phyloP scores from a whole-genome alignment of 257 asterid genomes.

The Jasminum sambac region DNA sequence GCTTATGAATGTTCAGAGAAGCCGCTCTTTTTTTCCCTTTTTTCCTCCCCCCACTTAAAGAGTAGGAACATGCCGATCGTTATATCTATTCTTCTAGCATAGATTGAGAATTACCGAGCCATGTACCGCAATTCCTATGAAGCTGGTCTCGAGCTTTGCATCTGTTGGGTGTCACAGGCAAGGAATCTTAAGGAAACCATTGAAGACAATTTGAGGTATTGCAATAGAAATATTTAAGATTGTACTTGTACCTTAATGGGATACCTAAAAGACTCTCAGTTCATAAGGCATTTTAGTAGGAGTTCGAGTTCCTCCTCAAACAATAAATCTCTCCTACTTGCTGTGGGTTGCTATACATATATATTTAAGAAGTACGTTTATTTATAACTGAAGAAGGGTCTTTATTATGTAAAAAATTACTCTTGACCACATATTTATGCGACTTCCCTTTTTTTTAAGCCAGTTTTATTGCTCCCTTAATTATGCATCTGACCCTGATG shows the following conservation, averaged over 20 bases:
- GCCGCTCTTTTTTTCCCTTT: background rate
- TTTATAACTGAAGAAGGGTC: too few species aligned
- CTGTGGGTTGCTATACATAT: slow-evolving; percentile 34
- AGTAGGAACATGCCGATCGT: background rate
- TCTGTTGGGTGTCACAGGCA: slow-evolving; percentile 25
- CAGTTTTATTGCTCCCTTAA: background rate
- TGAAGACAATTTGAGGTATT: slow-evolving; percentile 26
- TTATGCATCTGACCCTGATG: background rate
- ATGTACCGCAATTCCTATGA: slow-evolving; percentile 21
- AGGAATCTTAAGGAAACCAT: slow-evolving; percentile 15
- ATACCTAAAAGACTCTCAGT: slow-evolving; percentile 24
- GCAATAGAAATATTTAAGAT: slow-evolving; percentile 19
- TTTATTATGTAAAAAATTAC: too few species aligned
- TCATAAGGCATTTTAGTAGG: slow-evolving; percentile 21
- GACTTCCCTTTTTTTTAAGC: background rate
- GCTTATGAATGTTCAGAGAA: background rate
- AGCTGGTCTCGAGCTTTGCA: slow-evolving; percentile 28
- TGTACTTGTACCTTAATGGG: slow-evolving; percentile 14
- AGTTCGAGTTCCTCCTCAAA: slow-evolving; percentile 22
- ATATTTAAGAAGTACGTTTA: slow-evolving; percentile 25
- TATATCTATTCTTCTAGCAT: slow-evolving; percentile 23
- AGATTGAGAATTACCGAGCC: slow-evolving; percentile 18
- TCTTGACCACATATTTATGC: too few species aligned
- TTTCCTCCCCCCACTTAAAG: background rate
- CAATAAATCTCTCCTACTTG: slow-evolving; percentile 22